Evolutionary conservation across 208 protist species (phyloP), one percentile per base, ranked within the genome.

Genomic region (Crithidia acanthocephali): DNA sequence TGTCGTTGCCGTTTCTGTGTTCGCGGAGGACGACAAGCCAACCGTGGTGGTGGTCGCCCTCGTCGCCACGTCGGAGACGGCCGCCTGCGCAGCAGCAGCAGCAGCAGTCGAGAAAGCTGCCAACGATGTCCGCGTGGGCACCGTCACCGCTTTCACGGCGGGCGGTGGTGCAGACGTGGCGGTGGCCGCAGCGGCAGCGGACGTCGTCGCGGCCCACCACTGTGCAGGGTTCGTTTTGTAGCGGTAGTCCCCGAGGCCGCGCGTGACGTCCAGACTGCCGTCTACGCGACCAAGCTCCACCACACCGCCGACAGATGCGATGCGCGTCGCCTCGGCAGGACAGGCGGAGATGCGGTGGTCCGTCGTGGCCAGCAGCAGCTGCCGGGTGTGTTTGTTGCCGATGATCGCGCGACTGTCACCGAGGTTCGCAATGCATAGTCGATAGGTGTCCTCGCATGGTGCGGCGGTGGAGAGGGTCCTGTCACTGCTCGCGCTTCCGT

Each of bases 321-420:
- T 74, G 28, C 84, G 84, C 0, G 22, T 67, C 11, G 25, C 50
- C 65, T 95, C 90, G 0, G 72, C 13, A 0, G 82, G 77, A 48
- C 74, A 81, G 22, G 56, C 30, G 25, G 63, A 37, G 51, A 87
- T 75, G 56, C 87, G 82, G 72, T 95, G 90, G 69, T 92, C 85
- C 2, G 59, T 52, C 25, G 90, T 92, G 25, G 75, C 48, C 8
- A 90, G 56, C 32, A 92, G 42, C 35, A 93, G 44, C 23, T 56
- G 33, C 10, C 76, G 74, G 5, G 66, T 82, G 10, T 60, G 57
- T 1, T 71, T 57, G 58, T 71, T 79, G 51, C 81, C 85, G 20
- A 95, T 53, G 11, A 95, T 80, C 22, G 85, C 77, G n/a, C 90
- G 81, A 35, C 85, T 90, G 59, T 95, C 90, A 16, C 90, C 90